phyloP scores from a whole-genome alignment of 257 asterid species.

The Schizonepeta tenuifolia region DNA sequence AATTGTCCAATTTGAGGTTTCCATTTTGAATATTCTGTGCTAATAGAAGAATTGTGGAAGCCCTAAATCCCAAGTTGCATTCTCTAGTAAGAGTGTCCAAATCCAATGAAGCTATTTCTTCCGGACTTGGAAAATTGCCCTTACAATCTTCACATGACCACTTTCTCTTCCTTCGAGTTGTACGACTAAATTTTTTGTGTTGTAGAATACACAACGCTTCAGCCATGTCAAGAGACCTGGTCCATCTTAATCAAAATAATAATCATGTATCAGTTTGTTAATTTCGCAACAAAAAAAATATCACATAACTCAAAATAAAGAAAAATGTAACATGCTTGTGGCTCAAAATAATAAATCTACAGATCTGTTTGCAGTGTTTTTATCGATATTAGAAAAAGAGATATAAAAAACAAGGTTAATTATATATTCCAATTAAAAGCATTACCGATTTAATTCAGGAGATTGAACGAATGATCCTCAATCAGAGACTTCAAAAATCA shows the following conservation, averaged over 20 bases:
- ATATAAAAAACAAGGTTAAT: too few relatives aligned
- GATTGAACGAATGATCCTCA: too few relatives aligned
- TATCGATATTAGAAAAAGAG: too few relatives aligned
- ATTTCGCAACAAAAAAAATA: too few relatives aligned
- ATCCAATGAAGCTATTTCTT: slow-evolving; percentile 42
- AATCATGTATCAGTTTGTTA: too few relatives aligned
- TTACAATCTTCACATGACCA: not conserved
- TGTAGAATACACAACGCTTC: slow-evolving; percentile 44
- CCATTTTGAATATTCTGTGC: slow-evolving; percentile 39
- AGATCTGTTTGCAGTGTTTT: too few relatives aligned
- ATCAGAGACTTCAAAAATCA: too few relatives aligned
- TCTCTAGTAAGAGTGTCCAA: slow-evolving; percentile 22
- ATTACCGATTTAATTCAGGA: too few relatives aligned
- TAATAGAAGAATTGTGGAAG: slow-evolving; percentile 26
- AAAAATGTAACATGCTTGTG: too few relatives aligned
- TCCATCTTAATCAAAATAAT: slow-evolving; percentile 38
- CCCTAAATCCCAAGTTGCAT: slow-evolving; percentile 46
- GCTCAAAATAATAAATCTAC: too few relatives aligned
- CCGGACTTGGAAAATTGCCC: slow-evolving; percentile 44
- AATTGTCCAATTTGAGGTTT: slow-evolving; percentile 19
- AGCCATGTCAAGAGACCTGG: slow-evolving; percentile 46
- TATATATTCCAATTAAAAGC: too few relatives aligned
- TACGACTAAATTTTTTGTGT: slow-evolving; percentile 14
- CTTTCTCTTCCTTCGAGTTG: slow-evolving; percentile 27
- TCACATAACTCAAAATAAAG: too few relatives aligned